These are phyloP conservation scores for Cladosporium halotolerans DNA, from an alignment of 2,329 filamentous ascomycete species.

Conservation along the genomic window DNA sequence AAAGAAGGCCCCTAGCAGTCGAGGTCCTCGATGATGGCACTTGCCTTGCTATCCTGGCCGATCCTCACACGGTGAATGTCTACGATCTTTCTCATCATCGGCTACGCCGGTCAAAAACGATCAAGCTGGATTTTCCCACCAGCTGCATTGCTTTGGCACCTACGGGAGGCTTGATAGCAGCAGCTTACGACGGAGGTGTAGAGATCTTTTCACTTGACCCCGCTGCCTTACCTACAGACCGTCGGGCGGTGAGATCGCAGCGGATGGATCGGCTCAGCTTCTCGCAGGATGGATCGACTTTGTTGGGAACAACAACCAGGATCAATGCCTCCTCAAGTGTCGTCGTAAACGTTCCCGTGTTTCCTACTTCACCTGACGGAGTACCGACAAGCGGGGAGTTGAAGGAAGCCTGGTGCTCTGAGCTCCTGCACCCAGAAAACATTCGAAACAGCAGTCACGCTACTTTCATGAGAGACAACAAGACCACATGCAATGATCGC, in stretches of 20 bases:
- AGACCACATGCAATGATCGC: slow-evolving; percentile 27
- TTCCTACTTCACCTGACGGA: slow-evolving; percentile 24
- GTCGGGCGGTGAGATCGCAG: slow-evolving; percentile 30
- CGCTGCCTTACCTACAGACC: slow-evolving; percentile 41
- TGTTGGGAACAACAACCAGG: slow-evolving; percentile 32
- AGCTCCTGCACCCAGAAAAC: slow-evolving; percentile 32
- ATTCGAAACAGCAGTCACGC: slow-evolving; percentile 34
- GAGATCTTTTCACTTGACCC: slow-evolving; percentile 72
- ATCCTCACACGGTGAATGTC: slow-evolving; percentile 74
- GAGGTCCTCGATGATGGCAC: slow-evolving; percentile 73
- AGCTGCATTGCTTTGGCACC: slow-evolving; percentile 75
- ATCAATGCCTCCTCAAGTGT: slow-evolving; percentile 32
- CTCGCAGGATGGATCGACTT: slow-evolving; percentile 32
- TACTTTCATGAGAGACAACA: slow-evolving; percentile 29
- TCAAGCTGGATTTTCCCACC: slow-evolving; percentile 71
- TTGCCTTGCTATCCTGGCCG: slow-evolving; percentile 70
- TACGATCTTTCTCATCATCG: slow-evolving; percentile 62
- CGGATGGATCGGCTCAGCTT: slow-evolving; percentile 32
- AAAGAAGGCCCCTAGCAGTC: slow-evolving; percentile 66
- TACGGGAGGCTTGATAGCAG: slow-evolving; percentile 73
- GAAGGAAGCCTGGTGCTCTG: slow-evolving; percentile 34
- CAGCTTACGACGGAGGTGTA: slow-evolving; percentile 78
- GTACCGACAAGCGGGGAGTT: slow-evolving; percentile 31
- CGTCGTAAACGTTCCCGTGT: slow-evolving; percentile 31
- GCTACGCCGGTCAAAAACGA: slow-evolving; percentile 60